Evolutionary conservation across 83 land plant genomes (phyloP).

Genomic region (Picea abies): DNA sequence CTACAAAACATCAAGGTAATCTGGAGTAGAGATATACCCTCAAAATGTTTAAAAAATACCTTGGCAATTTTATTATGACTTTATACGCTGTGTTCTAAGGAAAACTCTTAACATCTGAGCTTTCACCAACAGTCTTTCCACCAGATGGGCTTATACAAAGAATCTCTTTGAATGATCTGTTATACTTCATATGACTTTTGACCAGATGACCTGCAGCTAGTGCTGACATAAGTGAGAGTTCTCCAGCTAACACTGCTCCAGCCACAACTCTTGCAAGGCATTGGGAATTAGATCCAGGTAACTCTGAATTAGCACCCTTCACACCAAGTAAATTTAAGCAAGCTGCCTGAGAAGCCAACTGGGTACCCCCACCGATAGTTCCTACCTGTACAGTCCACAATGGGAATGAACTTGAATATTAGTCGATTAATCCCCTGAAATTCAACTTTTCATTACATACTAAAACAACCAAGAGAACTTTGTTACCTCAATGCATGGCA

Average conservation of each 20-base stretch:
- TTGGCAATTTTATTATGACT: too few relatives aligned
- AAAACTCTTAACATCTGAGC: too few relatives aligned
- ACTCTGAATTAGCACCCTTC: conserved; percentile 36
- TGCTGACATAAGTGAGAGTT: conserved; percentile 32
- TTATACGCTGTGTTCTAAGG: too few relatives aligned
- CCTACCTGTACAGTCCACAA: not conserved
- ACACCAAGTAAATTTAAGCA: conserved; percentile 42
- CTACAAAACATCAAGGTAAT: too few relatives aligned
- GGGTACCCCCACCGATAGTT: not conserved
- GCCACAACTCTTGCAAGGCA: conserved; percentile 31
- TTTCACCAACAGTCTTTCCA: too few relatives aligned
- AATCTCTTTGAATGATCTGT: conserved; percentile 12
- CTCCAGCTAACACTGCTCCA: conserved; percentile 31
- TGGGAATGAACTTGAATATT: too few relatives aligned
- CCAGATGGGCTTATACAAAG: too few relatives aligned
- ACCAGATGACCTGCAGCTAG: conserved; percentile 27
- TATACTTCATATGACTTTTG: conserved; percentile 30
- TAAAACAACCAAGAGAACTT: too few relatives aligned
- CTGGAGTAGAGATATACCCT: too few relatives aligned
- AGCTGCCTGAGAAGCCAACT: conserved; percentile 36
- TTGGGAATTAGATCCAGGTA: conserved; percentile 36
- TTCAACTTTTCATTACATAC: too few relatives aligned
- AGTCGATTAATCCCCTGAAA: too few relatives aligned
- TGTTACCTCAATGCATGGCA: conserved; percentile 78
- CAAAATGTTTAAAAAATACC: too few relatives aligned